These are phyloP conservation scores for Bothriochloa decipiens DNA, from an alignment of 176 grass and related monocot species.

Conservation along the genomic window DNA sequence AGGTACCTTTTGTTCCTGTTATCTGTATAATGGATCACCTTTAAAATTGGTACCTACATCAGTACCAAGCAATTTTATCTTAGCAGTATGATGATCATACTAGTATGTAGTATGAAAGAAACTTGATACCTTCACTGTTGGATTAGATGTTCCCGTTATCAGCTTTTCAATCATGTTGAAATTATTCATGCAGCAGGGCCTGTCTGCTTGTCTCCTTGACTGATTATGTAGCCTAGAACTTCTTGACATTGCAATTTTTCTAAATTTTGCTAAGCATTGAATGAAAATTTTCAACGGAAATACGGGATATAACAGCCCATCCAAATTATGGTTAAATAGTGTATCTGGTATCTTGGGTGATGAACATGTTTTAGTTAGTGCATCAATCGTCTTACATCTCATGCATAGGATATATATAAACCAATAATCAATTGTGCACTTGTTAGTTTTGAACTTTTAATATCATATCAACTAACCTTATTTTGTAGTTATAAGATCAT, in stretches of 20 bases:
- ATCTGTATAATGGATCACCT: neutral
- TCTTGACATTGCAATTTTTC: constrained; percentile 18
- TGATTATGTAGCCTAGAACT: neutral
- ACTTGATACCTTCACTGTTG: constrained; percentile 1
- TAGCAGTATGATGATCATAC: neutral
- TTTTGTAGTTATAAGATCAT: neutral
- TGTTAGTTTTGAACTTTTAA: constrained; percentile 1
- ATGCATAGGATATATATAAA: constrained; percentile 15
- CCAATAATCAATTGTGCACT: neutral
- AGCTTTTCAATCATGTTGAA: constrained; percentile 28
- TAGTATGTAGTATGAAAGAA: constrained; percentile 34
- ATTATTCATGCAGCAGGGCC: constrained; percentile 35
- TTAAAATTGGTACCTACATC: neutral
- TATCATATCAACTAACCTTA: neutral
- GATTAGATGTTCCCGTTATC: neutral
- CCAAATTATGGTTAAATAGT: neutral
- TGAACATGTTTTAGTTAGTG: neutral
- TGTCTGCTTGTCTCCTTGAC: constrained; percentile 35
- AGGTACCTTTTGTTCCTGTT: neutral
- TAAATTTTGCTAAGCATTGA: neutral
- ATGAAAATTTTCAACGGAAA: neutral
- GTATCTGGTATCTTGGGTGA: neutral
- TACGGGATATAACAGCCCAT: neutral
- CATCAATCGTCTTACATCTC: neutral
- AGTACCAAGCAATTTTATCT: neutral